Percentiles rank a stretch among this genome's conserved stretches.
Evolutionary conservation across 306 rosid species (phyloP).

Genomic region (Castanospermum australe): DNA sequence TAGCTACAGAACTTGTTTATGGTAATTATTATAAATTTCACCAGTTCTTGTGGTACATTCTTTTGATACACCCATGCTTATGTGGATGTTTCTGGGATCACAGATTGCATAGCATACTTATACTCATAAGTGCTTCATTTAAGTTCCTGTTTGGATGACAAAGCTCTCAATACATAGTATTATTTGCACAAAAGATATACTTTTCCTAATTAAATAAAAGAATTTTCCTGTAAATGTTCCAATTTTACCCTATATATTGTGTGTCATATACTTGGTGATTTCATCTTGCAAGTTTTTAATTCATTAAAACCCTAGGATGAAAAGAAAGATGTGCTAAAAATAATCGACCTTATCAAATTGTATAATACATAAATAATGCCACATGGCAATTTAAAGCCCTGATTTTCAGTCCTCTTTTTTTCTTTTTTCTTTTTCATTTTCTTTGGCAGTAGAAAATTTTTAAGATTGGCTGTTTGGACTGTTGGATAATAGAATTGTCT

Average conservation of each 20-base stretch:
- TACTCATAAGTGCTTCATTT: neutral
- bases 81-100: slow-evolving; percentile 6
- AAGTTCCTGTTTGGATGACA: neutral
- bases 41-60: neutral
- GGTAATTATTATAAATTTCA: slow-evolving; percentile 44
- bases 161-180: neutral
- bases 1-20: slow-evolving; percentile 78
- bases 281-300: neutral
- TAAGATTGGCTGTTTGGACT: neutral
- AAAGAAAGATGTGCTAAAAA: neutral
- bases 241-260: neutral
- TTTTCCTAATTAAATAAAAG: neutral
- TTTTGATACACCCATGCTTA: slow-evolving; percentile 27
- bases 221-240: slow-evolving; percentile 6
- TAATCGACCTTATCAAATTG: neutral
- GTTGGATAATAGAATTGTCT: neutral
- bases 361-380: neutral
- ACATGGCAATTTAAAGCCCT: neutral
- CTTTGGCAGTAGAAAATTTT: neutral
- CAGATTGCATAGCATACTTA: neutral
- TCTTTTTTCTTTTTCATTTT: neutral
- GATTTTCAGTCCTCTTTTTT: neutral
- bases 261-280: neutral
- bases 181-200: neutral
- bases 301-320: neutral